phyloP scores from a whole-genome alignment of 257 asterid genomes.

The Solanum chmielewskii region DNA sequence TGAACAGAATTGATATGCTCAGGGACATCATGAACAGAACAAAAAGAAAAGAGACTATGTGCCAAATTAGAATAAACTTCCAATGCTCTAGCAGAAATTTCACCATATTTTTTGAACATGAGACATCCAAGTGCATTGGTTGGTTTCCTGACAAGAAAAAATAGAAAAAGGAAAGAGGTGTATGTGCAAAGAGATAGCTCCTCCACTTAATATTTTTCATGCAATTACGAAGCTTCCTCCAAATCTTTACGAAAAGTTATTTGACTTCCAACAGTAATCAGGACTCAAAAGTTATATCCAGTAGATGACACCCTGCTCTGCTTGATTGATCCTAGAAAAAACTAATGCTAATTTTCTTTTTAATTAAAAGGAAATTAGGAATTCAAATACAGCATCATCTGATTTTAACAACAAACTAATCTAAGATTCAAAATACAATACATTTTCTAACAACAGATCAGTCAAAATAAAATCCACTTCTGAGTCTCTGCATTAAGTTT shows the following conservation, averaged over 20 bases:
- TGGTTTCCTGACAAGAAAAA: not conserved
- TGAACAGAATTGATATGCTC: not conserved
- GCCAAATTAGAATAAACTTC: not conserved
- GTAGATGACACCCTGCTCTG: not conserved
- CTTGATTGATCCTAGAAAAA: not conserved
- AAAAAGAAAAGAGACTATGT: not conserved
- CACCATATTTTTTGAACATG: not conserved
- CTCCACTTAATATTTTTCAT: not conserved
- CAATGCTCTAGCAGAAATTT: not conserved
- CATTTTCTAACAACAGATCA: not conserved
- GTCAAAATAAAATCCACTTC: not conserved
- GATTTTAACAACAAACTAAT: not conserved
- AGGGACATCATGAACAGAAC: not conserved
- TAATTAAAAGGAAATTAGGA: not conserved
- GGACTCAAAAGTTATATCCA: not conserved
- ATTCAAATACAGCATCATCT: not conserved
- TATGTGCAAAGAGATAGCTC: not conserved
- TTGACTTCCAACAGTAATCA: not conserved
- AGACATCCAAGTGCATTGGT: not conserved
- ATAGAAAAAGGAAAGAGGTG: not conserved
- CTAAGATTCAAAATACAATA: not conserved
- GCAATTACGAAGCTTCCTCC: not conserved
- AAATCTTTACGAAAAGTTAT: not conserved
- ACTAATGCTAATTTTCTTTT: not conserved
- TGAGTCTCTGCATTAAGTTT: not conserved